Percentiles rank a stretch among this genome's conserved stretches.
phyloP scores from a whole-genome alignment of 2,329 filamentous ascomycete genomes.

The Lecanicillium sp. region DNA sequence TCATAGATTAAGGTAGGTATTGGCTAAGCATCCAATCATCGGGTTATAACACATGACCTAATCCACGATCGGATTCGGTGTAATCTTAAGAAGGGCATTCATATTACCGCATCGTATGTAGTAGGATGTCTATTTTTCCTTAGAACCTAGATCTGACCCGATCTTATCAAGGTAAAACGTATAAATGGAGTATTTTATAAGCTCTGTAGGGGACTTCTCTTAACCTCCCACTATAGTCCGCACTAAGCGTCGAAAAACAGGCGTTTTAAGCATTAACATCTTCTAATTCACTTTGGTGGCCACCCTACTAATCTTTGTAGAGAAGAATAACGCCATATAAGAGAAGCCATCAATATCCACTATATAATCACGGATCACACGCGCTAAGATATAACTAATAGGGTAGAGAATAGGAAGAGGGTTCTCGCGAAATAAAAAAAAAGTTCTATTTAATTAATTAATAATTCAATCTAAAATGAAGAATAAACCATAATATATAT shows the following conservation, averaged over 20 bases:
- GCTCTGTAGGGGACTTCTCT: constrained; percentile 11
- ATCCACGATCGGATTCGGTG: constrained; percentile 11
- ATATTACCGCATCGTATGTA: constrained; percentile 10
- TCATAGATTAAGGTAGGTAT: constrained; percentile 9
- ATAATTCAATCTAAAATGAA: not conserved
- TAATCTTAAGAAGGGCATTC: constrained; percentile 13
- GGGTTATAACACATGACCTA: constrained; percentile 13
- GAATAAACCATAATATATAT: not conserved
- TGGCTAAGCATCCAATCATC: constrained; percentile 11
- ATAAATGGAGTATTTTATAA: constrained; percentile 14
- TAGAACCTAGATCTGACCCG: constrained; percentile 10
- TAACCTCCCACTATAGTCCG: constrained; percentile 1
- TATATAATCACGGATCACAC: constrained; percentile 7
- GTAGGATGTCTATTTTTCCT: constrained; percentile 13
- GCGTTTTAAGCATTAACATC: constrained; percentile 11
- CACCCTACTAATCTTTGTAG: constrained; percentile 5
- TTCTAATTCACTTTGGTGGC: constrained; percentile 11
- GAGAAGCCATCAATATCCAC: constrained; percentile 7
- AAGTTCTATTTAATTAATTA: constrained; percentile 4
- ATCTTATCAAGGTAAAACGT: constrained; percentile 13
- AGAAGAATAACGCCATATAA: constrained; percentile 9
- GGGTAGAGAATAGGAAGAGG: constrained; percentile 12
- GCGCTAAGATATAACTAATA: constrained; percentile 10
- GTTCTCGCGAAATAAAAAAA: constrained; percentile 14
- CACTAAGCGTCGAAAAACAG: constrained; percentile 8